Conservation (phyloP, 345 rosid genomes). For the Salix koriyanagi region DNA sequence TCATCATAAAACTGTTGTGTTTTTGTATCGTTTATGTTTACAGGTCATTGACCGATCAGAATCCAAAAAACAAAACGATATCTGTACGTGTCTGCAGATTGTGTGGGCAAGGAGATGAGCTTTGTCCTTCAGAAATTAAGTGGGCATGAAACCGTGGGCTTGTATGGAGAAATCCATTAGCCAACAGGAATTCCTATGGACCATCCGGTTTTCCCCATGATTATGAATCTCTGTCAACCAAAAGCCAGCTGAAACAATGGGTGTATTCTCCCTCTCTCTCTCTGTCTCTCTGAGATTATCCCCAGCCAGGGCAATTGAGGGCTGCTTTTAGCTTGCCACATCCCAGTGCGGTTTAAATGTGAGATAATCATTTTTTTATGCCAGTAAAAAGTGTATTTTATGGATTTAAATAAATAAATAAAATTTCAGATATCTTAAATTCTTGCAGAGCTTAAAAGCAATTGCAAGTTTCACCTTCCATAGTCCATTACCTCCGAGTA, state of each 20-base stretch:
- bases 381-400: no score
- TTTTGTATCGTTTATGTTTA: no score
- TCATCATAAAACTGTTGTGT: no score
- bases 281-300: background rate
- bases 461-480: background rate
- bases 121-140: background rate
- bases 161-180: background rate
- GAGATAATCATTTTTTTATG: background rate
- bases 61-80: no score
- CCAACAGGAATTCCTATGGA: background rate
- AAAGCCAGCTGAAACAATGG: background rate
- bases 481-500: no score
- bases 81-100: no score
- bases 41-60: no score
- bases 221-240: background rate
- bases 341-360: background rate
- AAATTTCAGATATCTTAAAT: no score
- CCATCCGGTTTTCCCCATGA: background rate
- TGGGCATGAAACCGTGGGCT: constrained; percentile 4
- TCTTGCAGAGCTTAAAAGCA: background rate
- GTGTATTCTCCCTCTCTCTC: background rate
- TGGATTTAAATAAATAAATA: no score
- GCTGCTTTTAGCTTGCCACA: background rate
- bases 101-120: background rate
- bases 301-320: background rate